These are phyloP conservation scores for Stylosanthes scabra DNA, from an alignment of 331 rosid genomes.

Conservation along the genomic window DNA sequence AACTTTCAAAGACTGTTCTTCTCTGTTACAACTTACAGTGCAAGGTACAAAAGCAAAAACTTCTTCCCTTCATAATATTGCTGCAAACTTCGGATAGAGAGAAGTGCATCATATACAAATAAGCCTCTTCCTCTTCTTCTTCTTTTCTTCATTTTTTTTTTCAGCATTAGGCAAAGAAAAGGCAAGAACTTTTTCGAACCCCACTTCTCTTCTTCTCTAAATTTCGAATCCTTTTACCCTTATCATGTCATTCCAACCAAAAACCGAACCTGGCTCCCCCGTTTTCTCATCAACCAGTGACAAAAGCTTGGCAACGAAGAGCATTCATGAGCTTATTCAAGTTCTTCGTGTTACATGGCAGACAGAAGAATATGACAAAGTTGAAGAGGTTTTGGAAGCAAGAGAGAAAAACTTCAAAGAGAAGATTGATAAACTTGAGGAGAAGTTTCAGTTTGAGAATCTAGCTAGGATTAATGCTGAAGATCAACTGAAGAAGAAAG, in stretches of 20 bases:
- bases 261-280: conserved; percentile 20
- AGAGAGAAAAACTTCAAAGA: conserved; percentile 36
- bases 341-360: conserved; percentile 37
- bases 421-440: neutral
- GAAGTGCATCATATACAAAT: too few species aligned
- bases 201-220: neutral
- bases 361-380: conserved; percentile 19
- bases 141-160: neutral
- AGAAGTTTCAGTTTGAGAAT: neutral
- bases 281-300: neutral
- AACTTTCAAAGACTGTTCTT: too few species aligned
- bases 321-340: conserved; percentile 46
- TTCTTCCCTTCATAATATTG: too few species aligned
- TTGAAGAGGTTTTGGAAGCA: conserved; percentile 41
- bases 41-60: neutral
- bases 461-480: neutral
- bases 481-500: conserved; percentile 17
- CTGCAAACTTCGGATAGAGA: too few species aligned
- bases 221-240: neutral
- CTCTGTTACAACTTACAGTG: too few species aligned
- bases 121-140: too few species aligned
- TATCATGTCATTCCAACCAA: neutral
- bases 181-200: neutral
- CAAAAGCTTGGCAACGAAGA: neutral
- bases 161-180: neutral